Percentiles rank a stretch among this genome's conserved stretches.
phyloP scores from a whole-genome alignment of 208 protist genomes.

The Trypanosoma cruzi region DNA sequence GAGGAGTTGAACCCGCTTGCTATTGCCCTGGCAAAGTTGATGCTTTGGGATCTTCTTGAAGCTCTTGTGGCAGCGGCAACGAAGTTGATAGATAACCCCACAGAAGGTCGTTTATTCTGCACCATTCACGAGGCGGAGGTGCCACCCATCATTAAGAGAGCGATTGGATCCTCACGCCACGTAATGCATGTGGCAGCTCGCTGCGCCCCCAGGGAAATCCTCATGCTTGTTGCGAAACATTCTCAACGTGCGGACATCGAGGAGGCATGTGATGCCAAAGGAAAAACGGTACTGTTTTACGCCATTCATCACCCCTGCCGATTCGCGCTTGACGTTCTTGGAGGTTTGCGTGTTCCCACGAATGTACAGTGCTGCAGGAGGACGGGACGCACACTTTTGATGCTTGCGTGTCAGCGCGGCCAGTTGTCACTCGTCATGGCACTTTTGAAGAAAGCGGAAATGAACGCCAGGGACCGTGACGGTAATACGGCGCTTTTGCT shows the following conservation, averaged over 20 bases:
- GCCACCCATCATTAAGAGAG: slow-evolving; percentile 42
- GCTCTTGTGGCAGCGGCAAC: slow-evolving; percentile 48
- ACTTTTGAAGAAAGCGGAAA: slow-evolving; percentile 46
- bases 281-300: slow-evolving; percentile 63
- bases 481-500: slow-evolving; percentile 81
- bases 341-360: slow-evolving; percentile 50
- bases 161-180: slow-evolving; percentile 58
- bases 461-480: slow-evolving; percentile 35
- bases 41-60: slow-evolving; percentile 54
- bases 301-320: slow-evolving; percentile 47
- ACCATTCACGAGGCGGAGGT: slow-evolving; percentile 54
- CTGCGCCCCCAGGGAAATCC: slow-evolving; percentile 45
- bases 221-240: slow-evolving; percentile 57
- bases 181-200: slow-evolving; percentile 66
- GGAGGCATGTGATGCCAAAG: slow-evolving; percentile 48
- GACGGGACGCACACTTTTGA: slow-evolving; percentile 66
- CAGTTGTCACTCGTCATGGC: slow-evolving; percentile 32
- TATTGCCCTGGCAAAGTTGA: slow-evolving; percentile 42
- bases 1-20: slow-evolving; percentile 64
- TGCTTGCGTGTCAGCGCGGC: slow-evolving; percentile 60
- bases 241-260: slow-evolving; percentile 67
- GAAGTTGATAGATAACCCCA: slow-evolving; percentile 12
- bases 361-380: slow-evolving; percentile 43
- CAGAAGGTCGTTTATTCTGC: slow-evolving; percentile 41
- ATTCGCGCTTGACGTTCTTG: slow-evolving; percentile 51